Evolutionary conservation across 2,329 filamentous ascomycete genomes (phyloP), one percentile per base, ranked within the genome.

Genomic region (Colletotrichum eremochloae): DNA sequence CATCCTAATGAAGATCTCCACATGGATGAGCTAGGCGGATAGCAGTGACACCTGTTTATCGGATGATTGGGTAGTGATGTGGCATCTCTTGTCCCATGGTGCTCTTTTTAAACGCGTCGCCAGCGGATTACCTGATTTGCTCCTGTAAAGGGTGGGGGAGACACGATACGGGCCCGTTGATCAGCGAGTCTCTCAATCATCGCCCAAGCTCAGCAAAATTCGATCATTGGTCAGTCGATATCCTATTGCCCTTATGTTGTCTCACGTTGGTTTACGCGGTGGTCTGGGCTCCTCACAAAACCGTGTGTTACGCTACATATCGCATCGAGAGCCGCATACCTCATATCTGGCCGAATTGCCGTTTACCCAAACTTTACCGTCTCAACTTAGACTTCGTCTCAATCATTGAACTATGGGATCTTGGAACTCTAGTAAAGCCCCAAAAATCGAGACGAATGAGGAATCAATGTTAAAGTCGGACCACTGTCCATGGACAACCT

Each of bases 1-100:
- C 60, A 14, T 20, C 14, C 53, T 29, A 66, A 52, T 24, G 65
- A 68, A 63, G 65, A 72, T 68, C 64, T 71, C 58, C 69, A 42
- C 66, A 68, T 63, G 52, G 66, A 38, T 63, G 50, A 29, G 58
- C n/a, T 42, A 46, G 48, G 11, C 52, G 42, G 44, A 38, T 24
- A 44, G 50, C 56, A 58, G 63, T 60, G 68, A 55, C 64, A 63
- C n/a, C 36, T 58, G 42, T 68, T 46, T 63, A 58, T 52, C 58
- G 52, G 5, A 68, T 60, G 42, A 58, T 63, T 68, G 68, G 68
- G 40, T 68, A 40, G 11, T 46, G 31, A 6, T 33, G 50, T 11
- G 50, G 9, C 24, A 7, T 29, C 12, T 60, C 36, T 33, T 40
- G 8, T 52, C 6, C 12, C 3, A n/a, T 9, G 1, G 18, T n/a